Evolutionary conservation across 2,329 filamentous ascomycete genomes (phyloP).

Genomic region (Ceratocystis alfenasii): DNA sequence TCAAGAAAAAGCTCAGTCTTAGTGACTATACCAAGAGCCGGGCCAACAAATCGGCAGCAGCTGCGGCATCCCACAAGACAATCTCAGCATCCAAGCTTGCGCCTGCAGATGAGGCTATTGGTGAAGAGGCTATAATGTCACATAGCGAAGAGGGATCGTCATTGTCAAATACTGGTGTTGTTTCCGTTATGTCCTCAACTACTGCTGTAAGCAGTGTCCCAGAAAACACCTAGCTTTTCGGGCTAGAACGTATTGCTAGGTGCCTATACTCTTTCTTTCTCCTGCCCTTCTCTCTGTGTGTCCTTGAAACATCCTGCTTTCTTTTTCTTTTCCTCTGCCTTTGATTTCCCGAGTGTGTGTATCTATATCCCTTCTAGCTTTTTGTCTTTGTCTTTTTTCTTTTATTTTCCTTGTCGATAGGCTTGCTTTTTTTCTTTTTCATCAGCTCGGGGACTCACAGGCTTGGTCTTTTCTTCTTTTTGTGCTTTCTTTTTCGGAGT

Average conservation of each 20-base stretch:
- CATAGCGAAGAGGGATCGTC: not conserved
- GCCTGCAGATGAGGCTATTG: conserved; percentile 15
- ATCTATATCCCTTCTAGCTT: conserved; percentile 22
- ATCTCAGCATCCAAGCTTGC: conserved; percentile 13
- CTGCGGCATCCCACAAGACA: conserved; percentile 24
- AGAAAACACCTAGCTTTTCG: not conserved
- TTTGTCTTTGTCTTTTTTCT: conserved; percentile 2
- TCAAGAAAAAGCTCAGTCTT: conserved; percentile 55
- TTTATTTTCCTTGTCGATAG: conserved; percentile 3
- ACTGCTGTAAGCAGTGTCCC: not conserved
- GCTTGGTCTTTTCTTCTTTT: not conserved
- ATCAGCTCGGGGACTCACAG: not conserved
- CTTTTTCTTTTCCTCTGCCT: conserved; percentile 13
- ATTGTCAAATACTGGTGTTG: too few species aligned
- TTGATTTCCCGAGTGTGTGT: conserved; percentile 18
- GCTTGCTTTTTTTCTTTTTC: conserved; percentile 5
- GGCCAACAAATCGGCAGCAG: conserved; percentile 42
- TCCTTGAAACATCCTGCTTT: conserved; percentile 15
- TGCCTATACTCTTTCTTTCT: not conserved
- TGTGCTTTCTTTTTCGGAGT: not conserved
- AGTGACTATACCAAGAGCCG: conserved; percentile 53
- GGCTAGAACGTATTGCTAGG: not conserved
- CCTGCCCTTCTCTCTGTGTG: not conserved
- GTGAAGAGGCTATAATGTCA: not conserved
- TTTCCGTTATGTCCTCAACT: not conserved